Evolutionary conservation across 2,329 filamentous ascomycete species (phyloP).

Genomic region (Gaeumannomyces tritici): DNA sequence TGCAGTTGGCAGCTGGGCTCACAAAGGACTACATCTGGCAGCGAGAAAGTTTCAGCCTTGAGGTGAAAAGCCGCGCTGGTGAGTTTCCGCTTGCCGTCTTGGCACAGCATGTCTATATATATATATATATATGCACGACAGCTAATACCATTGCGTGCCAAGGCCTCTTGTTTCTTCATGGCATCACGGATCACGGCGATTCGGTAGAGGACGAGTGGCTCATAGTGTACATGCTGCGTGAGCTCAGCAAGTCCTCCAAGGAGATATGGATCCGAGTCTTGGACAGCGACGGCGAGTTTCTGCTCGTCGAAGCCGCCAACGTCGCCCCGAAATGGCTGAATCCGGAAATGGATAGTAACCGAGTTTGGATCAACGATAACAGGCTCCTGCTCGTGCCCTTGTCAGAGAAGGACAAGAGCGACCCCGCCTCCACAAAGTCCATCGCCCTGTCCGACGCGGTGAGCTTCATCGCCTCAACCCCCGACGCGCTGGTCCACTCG

Average conservation of each 20-base stretch:
- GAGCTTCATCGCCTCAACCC: conserved; percentile 43
- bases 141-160: neutral
- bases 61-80: conserved; percentile 51
- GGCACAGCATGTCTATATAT: too few relatives aligned
- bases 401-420: conserved; percentile 5
- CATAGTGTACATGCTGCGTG: conserved; percentile 78
- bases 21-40: conserved; percentile 95
- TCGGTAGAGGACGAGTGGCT: conserved; percentile 97
- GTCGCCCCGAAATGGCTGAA: conserved; percentile 83
- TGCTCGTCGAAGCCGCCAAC: conserved; percentile 88
- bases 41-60: conserved; percentile 67
- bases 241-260: conserved; percentile 64
- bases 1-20: conserved; percentile 50
- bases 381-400: conserved; percentile 63
- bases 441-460: conserved; percentile 59
- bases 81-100: conserved; percentile 11
- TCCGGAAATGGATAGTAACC: conserved; percentile 78
- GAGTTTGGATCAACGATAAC: conserved; percentile 80
- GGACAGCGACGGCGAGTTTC: conserved; percentile 90
- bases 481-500: conserved; percentile 57
- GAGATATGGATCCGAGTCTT: conserved; percentile 73
- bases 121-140: neutral
- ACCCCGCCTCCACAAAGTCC: conserved; percentile 20
- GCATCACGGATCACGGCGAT: conserved; percentile 81
- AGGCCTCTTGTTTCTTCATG: conserved; percentile 57